Conservation (phyloP, 2,329 filamentous ascomycete genomes). For the Penicillium hordei region DNA sequence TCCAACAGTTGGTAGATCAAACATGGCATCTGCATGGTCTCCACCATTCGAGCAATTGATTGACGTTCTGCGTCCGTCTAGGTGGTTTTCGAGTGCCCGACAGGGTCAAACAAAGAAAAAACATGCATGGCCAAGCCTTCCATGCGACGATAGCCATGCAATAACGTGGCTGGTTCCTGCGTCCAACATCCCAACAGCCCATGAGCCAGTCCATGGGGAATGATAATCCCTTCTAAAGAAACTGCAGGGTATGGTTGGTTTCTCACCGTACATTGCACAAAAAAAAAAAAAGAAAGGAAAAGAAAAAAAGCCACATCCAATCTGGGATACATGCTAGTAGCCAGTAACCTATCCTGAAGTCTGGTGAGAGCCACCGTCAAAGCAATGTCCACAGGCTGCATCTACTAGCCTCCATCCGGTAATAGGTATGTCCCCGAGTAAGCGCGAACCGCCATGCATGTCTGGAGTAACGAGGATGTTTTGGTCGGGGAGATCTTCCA, state of each 20-base stretch:
- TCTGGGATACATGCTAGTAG: neutral
- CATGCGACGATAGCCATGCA: neutral
- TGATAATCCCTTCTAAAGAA: neutral
- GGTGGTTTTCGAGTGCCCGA: neutral
- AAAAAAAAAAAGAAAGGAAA: neutral
- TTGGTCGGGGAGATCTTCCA: neutral
- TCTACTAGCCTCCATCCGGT: neutral
- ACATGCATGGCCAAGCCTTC: slow-evolving; percentile 6
- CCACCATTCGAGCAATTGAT: neutral
- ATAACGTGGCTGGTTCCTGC: slow-evolving; percentile 26
- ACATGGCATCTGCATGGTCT: slow-evolving; percentile 1
- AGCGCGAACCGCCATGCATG: slow-evolving; percentile 1
- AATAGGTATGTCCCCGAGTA: neutral
- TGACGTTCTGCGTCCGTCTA: neutral
- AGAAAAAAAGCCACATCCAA: slow-evolving; percentile 1
- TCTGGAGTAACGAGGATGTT: neutral
- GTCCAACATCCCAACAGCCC: neutral
- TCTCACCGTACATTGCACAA: neutral
- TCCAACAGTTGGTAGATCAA: neutral
- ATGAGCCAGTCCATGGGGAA: neutral
- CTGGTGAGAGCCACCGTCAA: neutral
- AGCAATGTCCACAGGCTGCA: neutral
- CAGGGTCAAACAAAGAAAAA: slow-evolving; percentile 4
- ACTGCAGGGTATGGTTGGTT: slow-evolving; percentile 1
- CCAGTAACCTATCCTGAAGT: neutral